phyloP scores from a whole-genome alignment of 345 rosid genomes.

The Lumnitzera littorea region DNA sequence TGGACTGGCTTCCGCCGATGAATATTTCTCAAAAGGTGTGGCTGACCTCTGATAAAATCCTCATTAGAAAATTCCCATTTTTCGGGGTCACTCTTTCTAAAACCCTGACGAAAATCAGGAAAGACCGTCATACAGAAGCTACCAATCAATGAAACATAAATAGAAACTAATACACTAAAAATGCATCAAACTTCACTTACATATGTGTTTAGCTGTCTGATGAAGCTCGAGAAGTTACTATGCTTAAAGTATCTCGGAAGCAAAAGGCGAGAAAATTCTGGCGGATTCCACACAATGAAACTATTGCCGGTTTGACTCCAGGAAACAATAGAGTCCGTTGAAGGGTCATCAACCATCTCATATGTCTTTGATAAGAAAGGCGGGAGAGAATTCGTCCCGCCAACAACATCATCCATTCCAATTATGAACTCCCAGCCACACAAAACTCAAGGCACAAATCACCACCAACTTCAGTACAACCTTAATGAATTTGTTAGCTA shows the following conservation, averaged over 20 bases:
- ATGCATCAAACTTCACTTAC: slow-evolving; percentile 4
- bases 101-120: slow-evolving; percentile 47
- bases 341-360: slow-evolving; percentile 87
- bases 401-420: slow-evolving; percentile 71
- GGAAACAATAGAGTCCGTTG: slow-evolving; percentile 60
- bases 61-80: slow-evolving; percentile 95
- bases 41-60: slow-evolving; percentile 67
- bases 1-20: slow-evolving; percentile 90
- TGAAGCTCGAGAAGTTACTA: slow-evolving; percentile 89
- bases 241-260: slow-evolving; percentile 91
- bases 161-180: not conserved
- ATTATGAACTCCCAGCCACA: slow-evolving; percentile 9
- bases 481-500: not conserved
- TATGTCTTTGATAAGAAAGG: slow-evolving; percentile 82
- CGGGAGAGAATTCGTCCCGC: slow-evolving; percentile 63
- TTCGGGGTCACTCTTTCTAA: slow-evolving; percentile 74
- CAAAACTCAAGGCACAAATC: slow-evolving; percentile 4
- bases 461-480: not conserved
- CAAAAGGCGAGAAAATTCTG: slow-evolving; percentile 58
- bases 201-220: slow-evolving; percentile 81
- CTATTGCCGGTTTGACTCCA: slow-evolving; percentile 69
- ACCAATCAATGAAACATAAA: not conserved
- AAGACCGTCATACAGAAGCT: slow-evolving; percentile 11
- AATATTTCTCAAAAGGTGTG: slow-evolving; percentile 75
- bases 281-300: slow-evolving; percentile 75